phyloP scores from a whole-genome alignment of 2,329 filamentous ascomycete genomes.

The Aspergillus candidus region DNA sequence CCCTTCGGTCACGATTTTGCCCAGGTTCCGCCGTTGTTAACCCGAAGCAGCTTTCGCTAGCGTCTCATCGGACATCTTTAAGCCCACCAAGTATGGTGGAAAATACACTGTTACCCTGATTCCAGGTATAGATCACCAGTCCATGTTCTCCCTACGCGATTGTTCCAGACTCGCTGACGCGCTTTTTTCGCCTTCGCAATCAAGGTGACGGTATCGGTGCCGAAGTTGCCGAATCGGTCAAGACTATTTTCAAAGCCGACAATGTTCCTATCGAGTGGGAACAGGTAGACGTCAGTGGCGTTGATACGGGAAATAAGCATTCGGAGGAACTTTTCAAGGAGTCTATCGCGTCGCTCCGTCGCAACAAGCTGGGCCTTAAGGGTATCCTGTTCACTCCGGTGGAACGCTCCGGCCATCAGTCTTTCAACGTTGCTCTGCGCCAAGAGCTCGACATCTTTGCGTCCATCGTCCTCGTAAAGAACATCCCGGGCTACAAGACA shows the following conservation, averaged over 20 bases:
- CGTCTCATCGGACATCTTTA: slow-evolving; percentile 92
- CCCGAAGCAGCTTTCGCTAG: slow-evolving; percentile 59
- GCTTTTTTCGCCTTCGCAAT: not conserved
- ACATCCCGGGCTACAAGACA: slow-evolving; percentile 97
- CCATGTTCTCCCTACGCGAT: not conserved
- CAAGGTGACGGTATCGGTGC: slow-evolving; percentile 89
- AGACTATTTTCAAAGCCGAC: slow-evolving; percentile 99
- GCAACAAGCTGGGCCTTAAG: slow-evolving; percentile 99
- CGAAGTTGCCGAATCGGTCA: slow-evolving; percentile 95
- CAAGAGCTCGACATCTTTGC: slow-evolving; percentile 99
- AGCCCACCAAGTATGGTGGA: slow-evolving; percentile 96
- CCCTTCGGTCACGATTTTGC: slow-evolving; percentile 1
- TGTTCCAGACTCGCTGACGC: slow-evolving; percentile 10
- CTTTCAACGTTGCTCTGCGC: slow-evolving; percentile 98
- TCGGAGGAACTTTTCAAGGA: slow-evolving; percentile 94
- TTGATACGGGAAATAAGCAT: slow-evolving; percentile 77
- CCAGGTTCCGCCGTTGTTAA: slow-evolving; percentile 13
- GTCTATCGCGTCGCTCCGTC: slow-evolving; percentile 87
- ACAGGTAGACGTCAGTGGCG: slow-evolving; percentile 90
- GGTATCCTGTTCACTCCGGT: slow-evolving; percentile 98
- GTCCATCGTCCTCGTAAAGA: slow-evolving; percentile 96
- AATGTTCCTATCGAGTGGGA: slow-evolving; percentile 99
- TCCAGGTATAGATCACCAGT: slow-evolving; percentile 57
- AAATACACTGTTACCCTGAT: slow-evolving; percentile 99
- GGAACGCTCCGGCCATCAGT: slow-evolving; percentile 93